Evolutionary conservation across 805 yeast genomes (phyloP), one percentile per base, ranked within the genome.

Genomic region (Isabelozyma heimii): DNA sequence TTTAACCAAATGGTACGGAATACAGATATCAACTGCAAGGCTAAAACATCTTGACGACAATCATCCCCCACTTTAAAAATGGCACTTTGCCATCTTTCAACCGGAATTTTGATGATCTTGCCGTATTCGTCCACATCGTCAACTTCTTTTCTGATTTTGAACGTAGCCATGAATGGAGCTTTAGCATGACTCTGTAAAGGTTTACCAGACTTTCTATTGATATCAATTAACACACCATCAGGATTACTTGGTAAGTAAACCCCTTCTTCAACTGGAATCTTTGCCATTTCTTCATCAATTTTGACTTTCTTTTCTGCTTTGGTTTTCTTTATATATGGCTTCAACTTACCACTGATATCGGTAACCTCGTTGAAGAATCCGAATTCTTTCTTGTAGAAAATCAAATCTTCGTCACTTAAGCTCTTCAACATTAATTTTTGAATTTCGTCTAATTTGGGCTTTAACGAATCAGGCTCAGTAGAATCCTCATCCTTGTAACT

Each of bases 61-160:
- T 94, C 99, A 71, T 94, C 99, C 52, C 99, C 99, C 47, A 94
- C 99, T 68, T 94, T 94, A 80, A 94, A 94, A 65, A 94, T 95
- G 12, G 99, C 99, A 62, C 95, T 84, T 62, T 91, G 91, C 95
- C 96, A 87, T 55, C 77, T 81, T 45, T 88, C 92, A 44, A 81
- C 64, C 5, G 79, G 76, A 5, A 62, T 54, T n/a, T 53, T 55
- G 27, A 61, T 62, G 16, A 52, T 52, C 14, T 65, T 60, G 1
- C 73, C 75, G n/a, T 47, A 42, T 48, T 74, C 76, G 41, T 77
- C 79, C 12, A 68, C 56, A n/a, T 72, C 75, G 13, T 68, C 67
- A 14, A 79, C 75, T 5, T 81, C 80, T 57, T 83, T 84, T 43
- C 80, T 78, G 56, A 94, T 91, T 67, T 84, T 87, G 76, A 94